Percentiles rank a stretch among this genome's conserved stretches.
Conservation (phyloP, 441 rosid genomes). For the Brassica hybrid region DNA sequence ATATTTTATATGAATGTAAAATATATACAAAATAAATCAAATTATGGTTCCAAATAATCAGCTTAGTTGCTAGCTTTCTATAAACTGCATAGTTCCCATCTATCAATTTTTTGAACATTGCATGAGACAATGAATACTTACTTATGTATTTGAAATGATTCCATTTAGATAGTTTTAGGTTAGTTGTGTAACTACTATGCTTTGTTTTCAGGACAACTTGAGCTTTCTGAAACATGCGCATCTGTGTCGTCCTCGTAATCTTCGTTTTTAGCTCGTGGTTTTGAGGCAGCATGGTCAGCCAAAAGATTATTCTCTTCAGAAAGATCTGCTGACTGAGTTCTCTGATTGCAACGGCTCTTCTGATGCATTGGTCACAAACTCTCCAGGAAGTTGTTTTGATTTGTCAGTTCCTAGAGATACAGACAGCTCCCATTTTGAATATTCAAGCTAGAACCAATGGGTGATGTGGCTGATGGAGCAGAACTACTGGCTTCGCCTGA, state of each 20-base stretch:
- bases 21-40: too few relatives aligned
- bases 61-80: too few relatives aligned
- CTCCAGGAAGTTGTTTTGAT: conserved; percentile 35
- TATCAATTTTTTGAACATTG: too few relatives aligned
- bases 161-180: too few relatives aligned
- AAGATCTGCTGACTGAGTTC: conserved; percentile 40
- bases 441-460: conserved; percentile 44
- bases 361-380: conserved; percentile 37
- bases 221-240: conserved; percentile 41
- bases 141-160: too few relatives aligned
- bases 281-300: conserved; percentile 38
- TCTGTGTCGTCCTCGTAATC: conserved; percentile 38
- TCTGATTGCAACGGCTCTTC: conserved; percentile 44
- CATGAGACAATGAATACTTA: too few relatives aligned
- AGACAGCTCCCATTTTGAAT: conserved; percentile 32
- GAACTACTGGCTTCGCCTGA: conserved; percentile 40
- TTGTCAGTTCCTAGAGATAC: conserved; percentile 37
- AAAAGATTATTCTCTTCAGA: conserved; percentile 42
- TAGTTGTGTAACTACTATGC: too few relatives aligned
- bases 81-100: too few relatives aligned
- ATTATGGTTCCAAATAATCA: too few relatives aligned
- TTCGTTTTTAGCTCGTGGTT: conserved; percentile 40
- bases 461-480: conserved; percentile 39
- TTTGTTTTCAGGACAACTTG: conserved; percentile 37
- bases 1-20: too few relatives aligned